phyloP scores from a whole-genome alignment of 75 land plant genomes.

The Chamaecyparis obtusa region DNA sequence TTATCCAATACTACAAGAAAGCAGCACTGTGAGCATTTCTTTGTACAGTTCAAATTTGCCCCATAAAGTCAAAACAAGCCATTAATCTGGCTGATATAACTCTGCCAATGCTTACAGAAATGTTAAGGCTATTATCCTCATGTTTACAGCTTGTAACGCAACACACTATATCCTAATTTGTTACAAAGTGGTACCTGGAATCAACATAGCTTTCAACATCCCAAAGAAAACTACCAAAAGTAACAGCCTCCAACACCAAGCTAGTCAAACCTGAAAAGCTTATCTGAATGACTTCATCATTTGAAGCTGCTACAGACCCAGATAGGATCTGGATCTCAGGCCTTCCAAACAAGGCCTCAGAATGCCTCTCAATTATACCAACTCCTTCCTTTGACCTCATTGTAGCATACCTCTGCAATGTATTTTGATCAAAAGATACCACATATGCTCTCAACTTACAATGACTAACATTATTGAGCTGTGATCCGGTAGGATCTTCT shows the following conservation, averaged over 20 bases:
- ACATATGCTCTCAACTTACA: conserved; percentile 33
- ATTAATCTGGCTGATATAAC: background rate
- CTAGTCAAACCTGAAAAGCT: conserved; percentile 48
- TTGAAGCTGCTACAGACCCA: conserved; percentile 24
- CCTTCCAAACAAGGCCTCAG: conserved; percentile 60
- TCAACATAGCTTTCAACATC: conserved; percentile 64
- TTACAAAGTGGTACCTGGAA: conserved; percentile 40
- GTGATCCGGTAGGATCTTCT: conserved; percentile 3
- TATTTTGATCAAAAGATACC: conserved; percentile 41
- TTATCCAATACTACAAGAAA: background rate
- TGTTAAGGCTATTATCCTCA: background rate
- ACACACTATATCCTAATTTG: conserved; percentile 10
- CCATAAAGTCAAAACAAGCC: background rate
- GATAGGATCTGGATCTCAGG: conserved; percentile 28
- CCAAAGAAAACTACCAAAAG: conserved; percentile 67
- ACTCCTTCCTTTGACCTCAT: conserved; percentile 47
- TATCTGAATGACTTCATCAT: conserved; percentile 44
- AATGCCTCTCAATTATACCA: conserved; percentile 46
- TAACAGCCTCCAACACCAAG: conserved; percentile 55
- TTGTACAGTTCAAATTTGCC: background rate
- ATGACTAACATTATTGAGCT: conserved; percentile 10
- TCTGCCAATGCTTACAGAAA: background rate
- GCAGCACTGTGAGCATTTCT: background rate
- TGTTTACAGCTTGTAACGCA: background rate
- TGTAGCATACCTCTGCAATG: conserved; percentile 47